Evolutionary conservation across 2,329 filamentous ascomycete species (phyloP).

Genomic region (Trichophyton verrucosum): DNA sequence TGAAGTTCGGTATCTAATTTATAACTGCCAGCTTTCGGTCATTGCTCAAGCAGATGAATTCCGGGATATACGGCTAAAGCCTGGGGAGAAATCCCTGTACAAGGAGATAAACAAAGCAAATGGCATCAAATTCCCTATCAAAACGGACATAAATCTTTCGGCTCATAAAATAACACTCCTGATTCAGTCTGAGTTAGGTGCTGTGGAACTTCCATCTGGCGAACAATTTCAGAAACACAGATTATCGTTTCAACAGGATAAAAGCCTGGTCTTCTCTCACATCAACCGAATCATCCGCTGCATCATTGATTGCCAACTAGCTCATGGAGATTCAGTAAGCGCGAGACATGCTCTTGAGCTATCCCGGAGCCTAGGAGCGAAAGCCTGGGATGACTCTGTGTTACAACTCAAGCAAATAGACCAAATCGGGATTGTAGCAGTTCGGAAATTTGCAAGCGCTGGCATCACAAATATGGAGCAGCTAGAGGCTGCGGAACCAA

Average conservation of each 20-base stretch:
- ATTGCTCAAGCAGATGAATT: conserved; percentile 62
- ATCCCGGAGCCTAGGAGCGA: conserved; percentile 60
- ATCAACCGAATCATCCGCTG: conserved; percentile 60
- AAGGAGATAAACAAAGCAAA: conserved; percentile 59
- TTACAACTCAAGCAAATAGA: conserved; percentile 74
- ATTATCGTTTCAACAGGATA: conserved; percentile 49
- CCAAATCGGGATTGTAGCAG: conserved; percentile 60
- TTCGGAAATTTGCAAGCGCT: conserved; percentile 59
- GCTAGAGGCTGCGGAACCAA: conserved; percentile 54
- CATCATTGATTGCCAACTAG: conserved; percentile 60
- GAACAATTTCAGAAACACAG: conserved; percentile 46
- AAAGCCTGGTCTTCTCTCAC: conserved; percentile 52
- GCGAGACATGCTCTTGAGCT: conserved; percentile 62
- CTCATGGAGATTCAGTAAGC: conserved; percentile 51
- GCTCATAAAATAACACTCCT: conserved; percentile 67
- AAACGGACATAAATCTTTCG: conserved; percentile 50
- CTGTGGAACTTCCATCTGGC: conserved; percentile 48
- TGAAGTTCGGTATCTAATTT: background rate
- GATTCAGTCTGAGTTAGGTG: conserved; percentile 62
- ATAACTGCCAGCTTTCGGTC: conserved; percentile 44
- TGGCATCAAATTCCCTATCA: conserved; percentile 58
- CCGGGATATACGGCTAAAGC: conserved; percentile 56
- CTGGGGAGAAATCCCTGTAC: conserved; percentile 55
- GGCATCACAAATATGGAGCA: conserved; percentile 58
- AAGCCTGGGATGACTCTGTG: conserved; percentile 69